These are phyloP conservation scores for Chaetomium fimeti DNA, from an alignment of 495 filamentous ascomycete genomes.

Conservation along the genomic window DNA sequence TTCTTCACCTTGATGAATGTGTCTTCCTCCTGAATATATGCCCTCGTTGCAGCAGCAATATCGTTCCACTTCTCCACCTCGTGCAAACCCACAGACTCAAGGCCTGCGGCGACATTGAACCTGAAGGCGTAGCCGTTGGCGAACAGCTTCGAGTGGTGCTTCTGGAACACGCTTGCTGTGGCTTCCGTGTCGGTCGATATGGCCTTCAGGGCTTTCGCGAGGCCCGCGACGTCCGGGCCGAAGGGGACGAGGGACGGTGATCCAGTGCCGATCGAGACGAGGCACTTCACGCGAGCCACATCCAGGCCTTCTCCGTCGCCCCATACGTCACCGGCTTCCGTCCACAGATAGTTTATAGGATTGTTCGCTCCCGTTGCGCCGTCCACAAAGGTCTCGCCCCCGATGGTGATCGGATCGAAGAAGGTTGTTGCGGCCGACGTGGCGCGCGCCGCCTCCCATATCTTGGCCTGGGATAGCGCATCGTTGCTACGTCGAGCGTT, in stretches of 20 bases:
- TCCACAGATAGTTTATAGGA: slow-evolving; percentile 47
- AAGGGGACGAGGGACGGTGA: slow-evolving; percentile 38
- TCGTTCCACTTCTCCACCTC: slow-evolving; percentile 40
- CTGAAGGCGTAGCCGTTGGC: slow-evolving; percentile 43
- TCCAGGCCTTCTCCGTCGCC: slow-evolving; percentile 27
- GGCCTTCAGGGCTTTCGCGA: slow-evolving; percentile 31
- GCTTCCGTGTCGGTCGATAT: slow-evolving; percentile 46
- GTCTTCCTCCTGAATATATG: slow-evolving; percentile 40
- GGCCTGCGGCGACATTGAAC: slow-evolving; percentile 48
- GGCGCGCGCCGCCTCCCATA: slow-evolving; percentile 51
- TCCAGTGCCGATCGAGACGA: slow-evolving; percentile 52
- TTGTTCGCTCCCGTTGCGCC: slow-evolving; percentile 47
- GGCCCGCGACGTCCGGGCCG: slow-evolving; percentile 31
- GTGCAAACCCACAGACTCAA: slow-evolving; percentile 46
- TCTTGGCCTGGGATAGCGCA: slow-evolving; percentile 41
- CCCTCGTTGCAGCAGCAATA: slow-evolving; percentile 42
- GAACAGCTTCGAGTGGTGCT: slow-evolving; percentile 40
- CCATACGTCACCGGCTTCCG: slow-evolving; percentile 47
- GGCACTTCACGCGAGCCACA: slow-evolving; percentile 39
- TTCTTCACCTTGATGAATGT: slow-evolving; percentile 42
- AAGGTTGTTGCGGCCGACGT: slow-evolving; percentile 48
- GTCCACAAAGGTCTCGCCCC: slow-evolving; percentile 43
- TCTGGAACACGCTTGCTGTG: slow-evolving; percentile 40
- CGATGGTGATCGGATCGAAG: slow-evolving; percentile 49
- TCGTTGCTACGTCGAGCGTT: slow-evolving; percentile 41